Base-by-base conservation (phyloP, 768 basidiomycete genomes). In the Suillus subaureus region DNA sequence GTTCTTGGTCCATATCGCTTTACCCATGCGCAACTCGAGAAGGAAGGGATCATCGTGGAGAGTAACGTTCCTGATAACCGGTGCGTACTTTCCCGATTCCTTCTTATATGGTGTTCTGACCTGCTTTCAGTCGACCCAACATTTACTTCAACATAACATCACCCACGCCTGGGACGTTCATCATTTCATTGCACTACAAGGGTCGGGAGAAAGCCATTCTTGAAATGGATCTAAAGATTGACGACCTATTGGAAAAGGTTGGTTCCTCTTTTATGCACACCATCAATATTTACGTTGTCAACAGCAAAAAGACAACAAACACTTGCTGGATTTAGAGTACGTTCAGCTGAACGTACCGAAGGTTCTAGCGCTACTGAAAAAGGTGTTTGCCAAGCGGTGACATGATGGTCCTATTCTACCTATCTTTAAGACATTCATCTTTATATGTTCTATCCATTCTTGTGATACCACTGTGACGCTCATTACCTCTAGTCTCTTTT, bases 71-170 rank as follows among this genome's bases (percentile, higher is more conserved):
- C 97, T 13, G 97, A 99, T 76, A 98, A 97, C 75, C 85, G 97
- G 96, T 93, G 66, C 72, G 90, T 63, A 23, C 4, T 23, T 23
- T 3, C 3, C 28, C 42, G 8, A 15, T 23, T 26, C 18, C 16
- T 39, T 21, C 16, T 21, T 26, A 52, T 35, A 4, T 63, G 60
- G 39, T 18, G 26, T 64, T 49, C 42, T 61, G 57, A 55, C n/a
- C 61, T 58, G 51, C 23, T 61, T 62, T 64, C 6, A 97, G 96
- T 64, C 95, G 97, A 61, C 93, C 96, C 43, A 97, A 97, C 77
- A 98, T 99, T 70, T 99, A 96, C 82, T 99, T 99, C 87, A 98
- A 96, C 74, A 96, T 99, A 76, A 96, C 93, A 33, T 98, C 96
- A 40, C 97, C 97, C 2, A 93, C 94, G 9, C 97, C 97, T 0